Evolutionary conservation across 2,329 filamentous ascomycete genomes (phyloP).

Genomic region (Aspergillus phoenicis): DNA sequence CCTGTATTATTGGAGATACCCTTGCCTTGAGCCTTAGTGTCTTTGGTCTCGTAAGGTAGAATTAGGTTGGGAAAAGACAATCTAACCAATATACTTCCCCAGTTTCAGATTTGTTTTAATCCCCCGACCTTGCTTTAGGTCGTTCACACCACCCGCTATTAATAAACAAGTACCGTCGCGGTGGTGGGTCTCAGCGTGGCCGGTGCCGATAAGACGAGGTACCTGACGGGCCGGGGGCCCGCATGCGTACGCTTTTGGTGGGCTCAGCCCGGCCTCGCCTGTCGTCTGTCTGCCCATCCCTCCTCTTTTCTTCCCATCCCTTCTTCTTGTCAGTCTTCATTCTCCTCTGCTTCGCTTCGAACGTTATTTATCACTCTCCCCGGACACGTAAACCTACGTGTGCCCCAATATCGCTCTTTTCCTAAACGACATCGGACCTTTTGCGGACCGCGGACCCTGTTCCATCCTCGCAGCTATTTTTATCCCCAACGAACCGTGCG

Average conservation of each 20-base stretch:
- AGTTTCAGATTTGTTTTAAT: neutral
- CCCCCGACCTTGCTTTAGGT: neutral
- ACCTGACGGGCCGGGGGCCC: slow-evolving; percentile 24
- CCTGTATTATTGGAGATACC: neutral
- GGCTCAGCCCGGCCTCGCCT: slow-evolving; percentile 8
- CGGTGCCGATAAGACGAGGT: slow-evolving; percentile 15
- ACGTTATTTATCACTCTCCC: neutral
- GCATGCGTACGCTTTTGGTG: slow-evolving; percentile 21
- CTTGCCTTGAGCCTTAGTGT: too few relatives aligned
- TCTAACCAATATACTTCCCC: neutral
- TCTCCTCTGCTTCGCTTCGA: neutral
- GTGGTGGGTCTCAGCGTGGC: slow-evolving; percentile 3
- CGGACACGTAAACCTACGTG: neutral
- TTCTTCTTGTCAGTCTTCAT: neutral
- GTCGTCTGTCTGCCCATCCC: slow-evolving; percentile 15
- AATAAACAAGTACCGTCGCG: slow-evolving; percentile 6
- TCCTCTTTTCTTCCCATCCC: slow-evolving; percentile 15
- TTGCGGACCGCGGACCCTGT: slow-evolving; percentile 10
- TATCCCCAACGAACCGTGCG: slow-evolving; percentile 22
- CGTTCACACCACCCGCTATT: neutral
- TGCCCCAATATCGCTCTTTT: slow-evolving; percentile 1
- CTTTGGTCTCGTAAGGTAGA: neutral
- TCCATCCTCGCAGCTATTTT: slow-evolving; percentile 23
- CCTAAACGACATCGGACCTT: neutral
- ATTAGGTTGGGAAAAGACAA: neutral